Conservation (phyloP, 1,284 basidiomycete genomes). For the Cystobasidium slooffiae region DNA sequence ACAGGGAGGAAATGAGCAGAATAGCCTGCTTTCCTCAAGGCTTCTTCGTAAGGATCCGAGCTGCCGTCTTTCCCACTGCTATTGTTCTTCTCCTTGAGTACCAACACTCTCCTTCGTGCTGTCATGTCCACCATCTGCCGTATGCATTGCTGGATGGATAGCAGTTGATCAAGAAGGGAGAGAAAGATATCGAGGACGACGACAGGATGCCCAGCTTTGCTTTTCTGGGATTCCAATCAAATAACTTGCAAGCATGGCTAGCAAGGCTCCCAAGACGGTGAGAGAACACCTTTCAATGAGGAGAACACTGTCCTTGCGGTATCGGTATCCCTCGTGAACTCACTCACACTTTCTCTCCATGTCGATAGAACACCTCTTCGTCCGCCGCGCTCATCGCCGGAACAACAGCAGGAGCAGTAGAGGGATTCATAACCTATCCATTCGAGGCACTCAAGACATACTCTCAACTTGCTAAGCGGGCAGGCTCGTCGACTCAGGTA, state of each 20-base stretch:
- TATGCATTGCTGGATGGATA: neutral
- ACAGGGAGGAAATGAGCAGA: conserved; percentile 66
- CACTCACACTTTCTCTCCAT: too few relatives aligned
- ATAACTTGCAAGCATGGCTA: too few relatives aligned
- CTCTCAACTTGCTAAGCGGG: conserved; percentile 60
- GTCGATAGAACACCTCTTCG: conserved; percentile 44
- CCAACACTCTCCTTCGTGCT: conserved; percentile 28
- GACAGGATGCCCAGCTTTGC: too few relatives aligned
- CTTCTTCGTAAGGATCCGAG: conserved; percentile 63
- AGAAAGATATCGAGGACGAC: neutral
- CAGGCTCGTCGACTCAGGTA: conserved; percentile 29
- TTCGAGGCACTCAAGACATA: conserved; percentile 85
- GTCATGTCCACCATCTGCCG: neutral
- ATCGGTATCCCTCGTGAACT: too few relatives aligned
- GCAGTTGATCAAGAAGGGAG: conserved; percentile 4
- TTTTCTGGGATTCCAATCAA: too few relatives aligned
- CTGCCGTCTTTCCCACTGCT: conserved; percentile 7
- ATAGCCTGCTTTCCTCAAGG: conserved; percentile 62
- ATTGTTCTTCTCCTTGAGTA: conserved; percentile 34
- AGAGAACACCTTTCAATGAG: too few relatives aligned
- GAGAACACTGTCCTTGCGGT: too few relatives aligned
- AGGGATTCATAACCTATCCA: conserved; percentile 76
- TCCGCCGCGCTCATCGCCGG: conserved; percentile 71
- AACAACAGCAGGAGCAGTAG: conserved; percentile 89
- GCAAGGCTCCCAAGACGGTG: neutral